Evolutionary conservation across 2,329 filamentous ascomycete species (phyloP).

Genomic region (Monosporascus sp.): DNA sequence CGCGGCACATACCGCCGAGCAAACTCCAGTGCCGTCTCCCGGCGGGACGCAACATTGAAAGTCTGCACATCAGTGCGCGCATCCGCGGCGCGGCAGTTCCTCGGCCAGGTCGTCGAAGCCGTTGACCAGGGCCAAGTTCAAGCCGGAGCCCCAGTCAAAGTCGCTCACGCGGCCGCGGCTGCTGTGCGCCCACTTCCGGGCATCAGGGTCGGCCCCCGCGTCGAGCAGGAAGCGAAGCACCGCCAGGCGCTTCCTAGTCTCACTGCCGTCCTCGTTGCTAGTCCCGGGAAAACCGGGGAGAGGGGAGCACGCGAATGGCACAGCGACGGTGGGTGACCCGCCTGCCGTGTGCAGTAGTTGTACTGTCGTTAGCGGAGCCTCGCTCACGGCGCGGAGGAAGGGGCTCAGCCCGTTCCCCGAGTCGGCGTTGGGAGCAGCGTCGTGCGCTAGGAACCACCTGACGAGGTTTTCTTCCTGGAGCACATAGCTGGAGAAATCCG

Average conservation of each 20-base stretch:
- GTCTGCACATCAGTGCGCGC: constrained; percentile 5
- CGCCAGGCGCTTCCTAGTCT: not conserved
- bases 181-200: constrained; percentile 9
- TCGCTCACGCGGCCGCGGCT: constrained; percentile 3
- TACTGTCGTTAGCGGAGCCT: constrained; percentile 3
- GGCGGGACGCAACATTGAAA: constrained; percentile 4
- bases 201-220: constrained; percentile 4
- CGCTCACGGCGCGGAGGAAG: constrained; percentile 4
- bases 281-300: not conserved
- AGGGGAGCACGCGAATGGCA: constrained; percentile 6
- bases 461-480: constrained; percentile 2
- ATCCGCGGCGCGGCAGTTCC: constrained; percentile 5
- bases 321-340: constrained; percentile 1
- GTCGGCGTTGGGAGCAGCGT: constrained; percentile 4
- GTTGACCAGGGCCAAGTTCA: constrained; percentile 5
- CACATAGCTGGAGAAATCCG: constrained; percentile 1
- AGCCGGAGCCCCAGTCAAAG: constrained; percentile 8
- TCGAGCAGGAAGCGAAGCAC: constrained; percentile 7
- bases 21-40: constrained; percentile 7
- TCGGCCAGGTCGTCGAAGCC: constrained; percentile 2
- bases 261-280: not conserved
- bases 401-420: constrained; percentile 3
- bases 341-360: constrained; percentile 4
- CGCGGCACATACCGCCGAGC: constrained; percentile 1
- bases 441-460: constrained; percentile 4